These are phyloP conservation scores for Colletotrichum sublineola DNA, from an alignment of 2,329 filamentous ascomycete species.

Conservation along the genomic window DNA sequence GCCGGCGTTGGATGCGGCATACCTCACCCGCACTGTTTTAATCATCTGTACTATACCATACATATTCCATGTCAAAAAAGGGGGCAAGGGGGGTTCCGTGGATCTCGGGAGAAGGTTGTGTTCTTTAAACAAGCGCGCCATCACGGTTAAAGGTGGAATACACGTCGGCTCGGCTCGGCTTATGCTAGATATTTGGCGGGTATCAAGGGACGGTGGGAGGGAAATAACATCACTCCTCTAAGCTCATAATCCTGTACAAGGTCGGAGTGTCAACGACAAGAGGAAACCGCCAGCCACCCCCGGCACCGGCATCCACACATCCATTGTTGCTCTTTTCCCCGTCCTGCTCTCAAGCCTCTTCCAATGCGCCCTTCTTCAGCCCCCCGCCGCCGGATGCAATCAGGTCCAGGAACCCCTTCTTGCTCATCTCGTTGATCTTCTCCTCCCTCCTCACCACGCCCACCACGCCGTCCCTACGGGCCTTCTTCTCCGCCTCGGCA, in stretches of 20 bases:
- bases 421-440: conserved; percentile 94
- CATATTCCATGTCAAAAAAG: conserved; percentile 18
- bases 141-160: conserved; percentile 17
- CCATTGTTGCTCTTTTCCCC: rapidly evolving
- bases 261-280: conserved; percentile 11
- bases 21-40: conserved; percentile 17
- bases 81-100: neutral
- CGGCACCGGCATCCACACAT: conserved; percentile 1
- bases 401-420: conserved; percentile 94
- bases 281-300: neutral
- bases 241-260: conserved; percentile 25
- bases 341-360: conserved; percentile 63
- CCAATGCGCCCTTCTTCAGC: conserved; percentile 69
- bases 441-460: conserved; percentile 86
- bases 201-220: conserved; percentile 44
- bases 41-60: conserved; percentile 42
- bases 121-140: conserved; percentile 34
- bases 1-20: conserved; percentile 31
- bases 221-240: conserved; percentile 46
- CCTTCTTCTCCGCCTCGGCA: conserved; percentile 78
- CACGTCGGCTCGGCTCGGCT: conserved; percentile 36
- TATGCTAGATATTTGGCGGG: conserved; percentile 43
- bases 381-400: conserved; percentile 77
- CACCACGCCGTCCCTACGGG: conserved; percentile 79
- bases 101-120: conserved; percentile 8